Conservation (phyloP, 192 early-diverging fungal genomes). For the Cladochytrium replicatum region DNA sequence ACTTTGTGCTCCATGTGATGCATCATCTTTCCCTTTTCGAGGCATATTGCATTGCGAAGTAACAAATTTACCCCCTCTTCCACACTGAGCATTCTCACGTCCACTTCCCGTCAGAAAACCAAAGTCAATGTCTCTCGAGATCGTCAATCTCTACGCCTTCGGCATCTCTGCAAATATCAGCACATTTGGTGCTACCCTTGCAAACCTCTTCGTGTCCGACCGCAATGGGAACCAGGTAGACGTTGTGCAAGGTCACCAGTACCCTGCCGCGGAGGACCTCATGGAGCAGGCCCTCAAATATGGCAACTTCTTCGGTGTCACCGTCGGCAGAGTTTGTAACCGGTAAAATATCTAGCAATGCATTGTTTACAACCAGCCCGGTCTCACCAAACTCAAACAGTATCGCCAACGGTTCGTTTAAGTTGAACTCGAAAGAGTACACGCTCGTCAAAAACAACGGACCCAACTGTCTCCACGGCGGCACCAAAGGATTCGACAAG, state of each 20-base stretch:
- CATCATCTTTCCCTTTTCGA: too few species aligned
- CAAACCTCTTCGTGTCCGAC: constrained; percentile 53
- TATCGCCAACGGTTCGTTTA: constrained; percentile 51
- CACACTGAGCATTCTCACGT: too few species aligned
- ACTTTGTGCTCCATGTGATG: too few species aligned
- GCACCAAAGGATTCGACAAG: constrained; percentile 62
- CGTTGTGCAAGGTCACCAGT: constrained; percentile 65
- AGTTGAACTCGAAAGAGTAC: constrained; percentile 47
- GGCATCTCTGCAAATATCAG: too few species aligned
- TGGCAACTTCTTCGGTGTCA: constrained; percentile 68
- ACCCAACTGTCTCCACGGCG: constrained; percentile 76
- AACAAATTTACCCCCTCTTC: too few species aligned
- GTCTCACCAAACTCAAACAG: constrained; percentile 11
- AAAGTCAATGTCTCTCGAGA: too few species aligned
- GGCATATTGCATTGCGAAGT: too few species aligned
- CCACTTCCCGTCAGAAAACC: too few species aligned
- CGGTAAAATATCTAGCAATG: constrained; percentile 24
- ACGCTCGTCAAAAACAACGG: constrained; percentile 57
- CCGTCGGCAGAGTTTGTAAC: constrained; percentile 67
- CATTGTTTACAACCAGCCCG: neutral
- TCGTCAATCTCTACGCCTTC: too few species aligned
- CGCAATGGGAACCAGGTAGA: constrained; percentile 42
- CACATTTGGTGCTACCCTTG: constrained; percentile 58
- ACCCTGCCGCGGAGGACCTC: constrained; percentile 14
- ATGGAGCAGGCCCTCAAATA: constrained; percentile 32